Base-by-base conservation (phyloP, 139 green algal genomes). In the Tetradesmus lagerheimii region DNA sequence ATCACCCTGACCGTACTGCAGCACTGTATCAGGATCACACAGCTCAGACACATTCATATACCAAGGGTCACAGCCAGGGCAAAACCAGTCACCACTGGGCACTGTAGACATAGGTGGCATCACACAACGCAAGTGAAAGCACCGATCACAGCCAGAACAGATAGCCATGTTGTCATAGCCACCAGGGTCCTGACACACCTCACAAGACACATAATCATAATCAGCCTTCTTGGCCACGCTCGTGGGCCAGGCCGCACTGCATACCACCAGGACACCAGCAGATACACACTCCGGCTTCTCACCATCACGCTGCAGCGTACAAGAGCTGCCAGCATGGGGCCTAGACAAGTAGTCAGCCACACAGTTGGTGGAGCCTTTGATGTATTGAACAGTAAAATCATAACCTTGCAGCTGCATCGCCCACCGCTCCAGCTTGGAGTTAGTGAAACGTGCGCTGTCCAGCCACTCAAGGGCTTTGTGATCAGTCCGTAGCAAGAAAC, bases 361-460 rank as follows among this genome's bases (percentile, higher is more conserved):
- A 47, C 80, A 77, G 45, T 89, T 91, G 31, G 74, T 86, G 20
- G 35, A 16, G 1, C 88, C 88, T 25, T 86, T 80, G 29, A 89
- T 86, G 43, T 91, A 91, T 2, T 88, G 35, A 23, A 91, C 88
- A 15, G 45, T 27, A 39, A 78, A 91, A 66, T 91, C 88, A 47
- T 71, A 89, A n/a, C 83, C 64, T 38, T 91, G 88, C 50, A 91
- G 47, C 47, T 66, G 39, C 88, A 91, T 77, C 25, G 88, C 88
- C 88, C 88, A 91, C 34, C 80, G 35, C 31, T 91, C 80, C 15
- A 91, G n/a, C 80, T 91, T 91, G 38, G 39, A 45, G 2, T 91
- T 91, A 29, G 64, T 85, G 71, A 91, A 91, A 23, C 88, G 66
- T 71, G 88, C 88, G 53, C 76, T 84, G 29, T 53, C 25, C 1